Evolutionary conservation across 2,329 filamentous ascomycete genomes (phyloP).

Genomic region (Nannizziopsis barbatae): DNA sequence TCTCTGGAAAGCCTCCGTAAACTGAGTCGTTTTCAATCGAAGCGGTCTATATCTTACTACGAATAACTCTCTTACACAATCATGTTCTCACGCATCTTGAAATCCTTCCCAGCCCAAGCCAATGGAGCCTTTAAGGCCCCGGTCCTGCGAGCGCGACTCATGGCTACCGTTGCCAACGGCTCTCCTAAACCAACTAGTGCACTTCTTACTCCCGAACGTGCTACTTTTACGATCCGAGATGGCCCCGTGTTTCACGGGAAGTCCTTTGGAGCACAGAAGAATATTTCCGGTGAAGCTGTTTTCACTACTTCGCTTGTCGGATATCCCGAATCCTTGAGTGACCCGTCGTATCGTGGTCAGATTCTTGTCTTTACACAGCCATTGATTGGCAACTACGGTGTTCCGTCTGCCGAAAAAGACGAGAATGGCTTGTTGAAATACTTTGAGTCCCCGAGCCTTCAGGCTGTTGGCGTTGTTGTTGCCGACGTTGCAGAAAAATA

Average conservation of each 20-base stretch:
- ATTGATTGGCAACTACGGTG: constrained; percentile 95
- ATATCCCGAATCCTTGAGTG: constrained; percentile 79
- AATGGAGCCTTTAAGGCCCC: constrained; percentile 34
- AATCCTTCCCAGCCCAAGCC: constrained; percentile 39
- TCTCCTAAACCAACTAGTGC: constrained; percentile 52
- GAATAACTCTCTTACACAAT: constrained; percentile 17
- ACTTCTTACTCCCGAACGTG: constrained; percentile 60
- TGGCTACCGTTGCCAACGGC: constrained; percentile 58
- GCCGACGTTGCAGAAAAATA: constrained; percentile 88
- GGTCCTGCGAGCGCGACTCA: constrained; percentile 33
- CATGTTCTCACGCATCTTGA: constrained; percentile 47
- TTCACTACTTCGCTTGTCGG: constrained; percentile 97
- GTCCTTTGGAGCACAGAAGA: constrained; percentile 90
- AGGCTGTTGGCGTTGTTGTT: constrained; percentile 90
- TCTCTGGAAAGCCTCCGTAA: constrained; percentile 57
- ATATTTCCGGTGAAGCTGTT: constrained; percentile 95
- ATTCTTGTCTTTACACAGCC: constrained; percentile 98
- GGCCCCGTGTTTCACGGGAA: constrained; percentile 93
- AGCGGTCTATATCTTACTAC: neutral
- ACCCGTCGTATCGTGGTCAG: constrained; percentile 62
- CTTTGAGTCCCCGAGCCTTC: constrained; percentile 96
- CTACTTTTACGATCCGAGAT: constrained; percentile 92
- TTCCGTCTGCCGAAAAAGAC: constrained; percentile 76
- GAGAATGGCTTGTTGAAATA: constrained; percentile 86
- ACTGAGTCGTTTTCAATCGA: constrained; percentile 36